Base-by-base conservation (phyloP, 768 basidiomycete species). In the Rhodosporidiobolus sp. region DNA sequence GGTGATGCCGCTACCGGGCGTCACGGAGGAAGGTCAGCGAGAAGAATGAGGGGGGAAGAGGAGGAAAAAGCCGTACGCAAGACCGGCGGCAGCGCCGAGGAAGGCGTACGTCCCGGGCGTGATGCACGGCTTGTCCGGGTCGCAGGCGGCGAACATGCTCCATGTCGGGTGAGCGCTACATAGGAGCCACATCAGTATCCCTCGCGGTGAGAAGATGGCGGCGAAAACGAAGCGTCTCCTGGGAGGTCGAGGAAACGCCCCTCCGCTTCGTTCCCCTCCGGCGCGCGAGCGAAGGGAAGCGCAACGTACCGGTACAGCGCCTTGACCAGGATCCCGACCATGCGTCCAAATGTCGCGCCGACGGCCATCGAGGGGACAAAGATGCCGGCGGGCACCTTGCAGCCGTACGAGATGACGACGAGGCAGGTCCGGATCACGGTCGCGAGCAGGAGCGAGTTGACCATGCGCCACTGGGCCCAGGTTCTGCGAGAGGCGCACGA, bases 321-420 rank as follows among this genome's bases (percentile, higher is more conserved):
- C 81, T 96, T 95, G 45, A 97, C 94, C 74, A 96, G 85, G 71
- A 97, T 98, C 1, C 96, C 96, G 26, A 99, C 83, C 93, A 98
- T 96, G 50, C 96, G 85, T 4, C 96, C 96, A 79, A 98, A 98
- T 0, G 92, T 90, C 7, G 96, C 96, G 50, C 96, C 96, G 66
- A 98, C 89, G 1, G 95, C 96, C 96, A 99, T 98, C 6, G 94
- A 96, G 3, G 96, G 96, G 0, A 99, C 92, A 76, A 99, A 99
- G 76, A 99, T 99, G 34, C 96, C 96, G 19, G 91, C 91, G 2
- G 96, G 96, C 0, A 99, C 96, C 80, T 93, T 97, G 79, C 89
- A 91, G 0, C 96, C 96, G 80, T 98, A 99, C 4, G 92, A 93
- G 32, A 98, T 83, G 30, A 98, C 87, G 59, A 97, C 92, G 57